Percentiles rank a stretch among this genome's conserved stretches.
Evolutionary conservation across 371 early-diverging fungal genomes (phyloP).

Genomic region (Chytridiales sp.): DNA sequence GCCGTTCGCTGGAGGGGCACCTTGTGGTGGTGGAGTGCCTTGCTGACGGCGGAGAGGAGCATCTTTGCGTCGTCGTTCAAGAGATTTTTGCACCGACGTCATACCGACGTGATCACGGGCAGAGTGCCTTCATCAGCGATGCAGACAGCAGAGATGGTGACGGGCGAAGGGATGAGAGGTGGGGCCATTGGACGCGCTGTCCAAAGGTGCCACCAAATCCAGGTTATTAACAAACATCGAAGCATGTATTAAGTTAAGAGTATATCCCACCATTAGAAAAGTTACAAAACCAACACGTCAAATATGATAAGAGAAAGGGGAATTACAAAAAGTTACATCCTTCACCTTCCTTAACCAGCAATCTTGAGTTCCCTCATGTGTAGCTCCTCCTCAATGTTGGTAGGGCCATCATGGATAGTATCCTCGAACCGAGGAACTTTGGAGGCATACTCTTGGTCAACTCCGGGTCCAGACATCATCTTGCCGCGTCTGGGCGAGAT

Average conservation of each 20-base stretch:
- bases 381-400: slow-evolving; percentile 46
- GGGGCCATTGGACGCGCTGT: neutral
- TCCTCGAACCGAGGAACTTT: slow-evolving; percentile 33
- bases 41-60: neutral
- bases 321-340: too few relatives aligned
- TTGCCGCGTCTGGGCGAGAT: too few relatives aligned
- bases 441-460: slow-evolving; percentile 26
- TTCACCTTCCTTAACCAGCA: too few relatives aligned
- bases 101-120: neutral
- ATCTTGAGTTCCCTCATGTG: slow-evolving; percentile 41
- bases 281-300: too few relatives aligned
- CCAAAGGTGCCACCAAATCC: too few relatives aligned
- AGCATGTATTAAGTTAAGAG: too few relatives aligned
- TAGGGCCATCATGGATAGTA: slow-evolving; percentile 32
- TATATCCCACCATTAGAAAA: too few relatives aligned
- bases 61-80: neutral
- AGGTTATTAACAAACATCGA: too few relatives aligned
- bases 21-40: too few relatives aligned
- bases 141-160: neutral
- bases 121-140: neutral
- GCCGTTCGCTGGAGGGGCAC: too few relatives aligned
- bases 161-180: neutral
- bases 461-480: slow-evolving; percentile 1
- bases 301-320: too few relatives aligned
- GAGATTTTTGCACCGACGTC: neutral